phyloP scores from a whole-genome alignment of 148 eudicot species.

The Vaccinium darrowii region DNA sequence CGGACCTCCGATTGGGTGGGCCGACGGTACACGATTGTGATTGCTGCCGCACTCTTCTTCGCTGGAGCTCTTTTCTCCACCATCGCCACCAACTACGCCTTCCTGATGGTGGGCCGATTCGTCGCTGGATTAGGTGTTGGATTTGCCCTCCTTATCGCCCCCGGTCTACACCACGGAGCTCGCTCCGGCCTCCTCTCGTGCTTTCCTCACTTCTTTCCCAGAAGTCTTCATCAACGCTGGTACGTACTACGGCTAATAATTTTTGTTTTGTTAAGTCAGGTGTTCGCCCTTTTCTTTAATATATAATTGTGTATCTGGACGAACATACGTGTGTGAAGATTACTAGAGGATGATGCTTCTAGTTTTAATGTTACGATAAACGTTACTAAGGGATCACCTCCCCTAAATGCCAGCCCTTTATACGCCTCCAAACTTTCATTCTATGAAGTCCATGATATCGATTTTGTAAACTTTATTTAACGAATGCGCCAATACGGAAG shows the following conservation, averaged over 20 bases:
- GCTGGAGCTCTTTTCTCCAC: background rate
- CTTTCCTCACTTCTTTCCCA: conserved; percentile 1
- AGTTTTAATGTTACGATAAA: too few relatives aligned
- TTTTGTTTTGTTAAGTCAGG: too few relatives aligned
- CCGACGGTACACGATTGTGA: background rate
- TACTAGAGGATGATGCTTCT: too few relatives aligned
- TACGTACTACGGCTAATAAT: background rate
- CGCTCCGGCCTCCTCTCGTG: conserved; percentile 3
- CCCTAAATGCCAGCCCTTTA: too few relatives aligned
- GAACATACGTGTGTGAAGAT: too few relatives aligned
- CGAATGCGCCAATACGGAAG: too few relatives aligned
- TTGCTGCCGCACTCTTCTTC: background rate
- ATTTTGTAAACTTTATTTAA: too few relatives aligned
- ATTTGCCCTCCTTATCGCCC: conserved; percentile 7
- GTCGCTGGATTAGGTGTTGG: conserved; percentile 6
- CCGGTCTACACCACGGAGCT: conserved; percentile 14
- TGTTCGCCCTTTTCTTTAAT: too few relatives aligned
- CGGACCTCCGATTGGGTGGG: conserved; percentile 31
- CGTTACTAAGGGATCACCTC: too few relatives aligned
- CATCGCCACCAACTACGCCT: conserved; percentile 14
- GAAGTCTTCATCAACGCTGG: conserved; percentile 15
- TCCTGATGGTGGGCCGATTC: conserved; percentile 12
- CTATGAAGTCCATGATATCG: too few relatives aligned
- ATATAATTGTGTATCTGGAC: too few relatives aligned
- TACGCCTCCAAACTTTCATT: too few relatives aligned